Evolutionary conservation across 2,329 filamentous ascomycete species (phyloP).

Genomic region (Aureobasidium sp.): DNA sequence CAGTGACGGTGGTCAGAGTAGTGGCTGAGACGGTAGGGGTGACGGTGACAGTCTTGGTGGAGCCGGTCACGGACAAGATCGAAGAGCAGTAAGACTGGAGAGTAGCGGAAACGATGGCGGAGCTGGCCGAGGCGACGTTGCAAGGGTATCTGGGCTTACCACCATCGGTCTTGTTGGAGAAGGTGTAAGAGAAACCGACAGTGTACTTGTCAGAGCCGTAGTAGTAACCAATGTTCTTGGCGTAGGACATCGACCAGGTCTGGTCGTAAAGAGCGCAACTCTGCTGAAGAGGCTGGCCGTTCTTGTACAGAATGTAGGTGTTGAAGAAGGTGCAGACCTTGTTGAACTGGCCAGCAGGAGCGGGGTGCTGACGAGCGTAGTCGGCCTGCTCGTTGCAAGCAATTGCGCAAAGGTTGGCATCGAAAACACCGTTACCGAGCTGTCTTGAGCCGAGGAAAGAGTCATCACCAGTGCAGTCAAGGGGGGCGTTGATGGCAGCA

Average conservation of each 20-base stretch:
- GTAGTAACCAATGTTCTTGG: conserved; percentile 17
- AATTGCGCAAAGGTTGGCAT: conserved; percentile 19
- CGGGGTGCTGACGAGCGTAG: conserved; percentile 6
- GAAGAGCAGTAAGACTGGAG: conserved; percentile 15
- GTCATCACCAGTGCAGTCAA: conserved; percentile 16
- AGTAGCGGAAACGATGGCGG: conserved; percentile 8
- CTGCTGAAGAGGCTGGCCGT: conserved; percentile 27
- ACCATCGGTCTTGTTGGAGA: conserved; percentile 14
- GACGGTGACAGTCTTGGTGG: not conserved
- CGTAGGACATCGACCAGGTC: conserved; percentile 16
- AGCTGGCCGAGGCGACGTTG: conserved; percentile 13
- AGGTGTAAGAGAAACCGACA: conserved; percentile 10
- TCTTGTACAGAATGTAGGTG: conserved; percentile 31
- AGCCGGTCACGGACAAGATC: not conserved
- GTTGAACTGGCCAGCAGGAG: conserved; percentile 11
- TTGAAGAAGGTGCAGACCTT: conserved; percentile 25
- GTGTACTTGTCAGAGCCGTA: conserved; percentile 13
- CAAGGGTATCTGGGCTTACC: not conserved
- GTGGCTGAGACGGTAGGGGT: not conserved
- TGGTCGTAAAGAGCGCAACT: conserved; percentile 30
- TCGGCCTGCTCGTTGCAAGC: conserved; percentile 16
- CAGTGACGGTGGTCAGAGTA: not conserved
- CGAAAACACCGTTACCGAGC: conserved; percentile 17
- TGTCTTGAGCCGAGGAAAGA: conserved; percentile 14
- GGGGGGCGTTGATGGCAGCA: conserved; percentile 26